Base-by-base conservation (phyloP, 306 rosid species). In the Bauhinia variegata region DNA sequence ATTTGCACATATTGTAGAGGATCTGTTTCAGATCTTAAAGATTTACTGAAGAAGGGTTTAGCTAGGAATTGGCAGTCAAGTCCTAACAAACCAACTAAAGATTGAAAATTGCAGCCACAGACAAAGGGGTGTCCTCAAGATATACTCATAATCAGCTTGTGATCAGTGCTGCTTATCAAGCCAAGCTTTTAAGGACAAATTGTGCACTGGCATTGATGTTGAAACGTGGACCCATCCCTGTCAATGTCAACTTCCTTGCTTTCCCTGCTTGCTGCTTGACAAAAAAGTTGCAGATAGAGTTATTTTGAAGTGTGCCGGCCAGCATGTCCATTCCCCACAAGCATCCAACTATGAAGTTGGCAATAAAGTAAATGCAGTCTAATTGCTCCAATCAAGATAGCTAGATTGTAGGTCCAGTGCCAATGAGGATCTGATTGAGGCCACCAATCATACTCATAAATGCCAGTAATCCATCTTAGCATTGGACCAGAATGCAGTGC, bases 361-460 rank as follows among this genome's bases (percentile, higher is more conserved):
- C 88, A 64, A 49, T 78, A 84, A 84, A 65, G 73, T 75, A 75
- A 83, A 77, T 65, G 71, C 70, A 60, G 59, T 67, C 61, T 19
- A 11, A 75, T 43, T 49, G 65, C 46, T 81, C 23, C 82, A 7
- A 81, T 72, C 75, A 74, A 47, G 50, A 67, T 67, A 77, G 85
- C 84, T 78, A 79, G 74, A 52, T 23, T 54, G 69, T 42, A 63
- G 88, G 78, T 41, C 76, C 75, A 60, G 62, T 49, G 41, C 36
- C 43, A 68, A 44, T 47, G 42, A 57, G 75, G 76, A 60, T 75
- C 79, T 69, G 54, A 52, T 31, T 44, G 61, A 49, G 54, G 81
- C 87, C 77, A 79, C 64, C 75, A 74, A 38, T 62, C 63, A 74
- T 69, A 70, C 69, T 48, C 34, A 65, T 73, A 61, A 67, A 65